Conservation (phyloP, 2,329 filamentous ascomycete species). For the Claviceps humidiphila region DNA sequence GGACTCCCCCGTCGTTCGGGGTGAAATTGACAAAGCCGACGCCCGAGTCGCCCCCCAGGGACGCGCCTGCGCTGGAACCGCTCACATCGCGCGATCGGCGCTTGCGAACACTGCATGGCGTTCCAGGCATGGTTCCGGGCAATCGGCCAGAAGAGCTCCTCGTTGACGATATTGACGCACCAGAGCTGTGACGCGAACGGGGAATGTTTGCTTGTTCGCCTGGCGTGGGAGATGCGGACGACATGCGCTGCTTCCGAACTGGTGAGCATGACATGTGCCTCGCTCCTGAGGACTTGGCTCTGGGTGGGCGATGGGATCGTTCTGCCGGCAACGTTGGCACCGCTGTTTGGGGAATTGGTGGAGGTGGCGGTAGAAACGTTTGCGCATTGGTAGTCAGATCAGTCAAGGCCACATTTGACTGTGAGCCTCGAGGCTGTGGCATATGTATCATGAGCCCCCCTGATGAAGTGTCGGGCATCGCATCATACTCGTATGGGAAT, state of each 20-base stretch:
- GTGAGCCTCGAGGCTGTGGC: constrained; percentile 29
- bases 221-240: constrained; percentile 28
- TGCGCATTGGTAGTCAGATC: constrained; percentile 21
- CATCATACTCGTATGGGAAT: constrained; percentile 26
- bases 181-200: constrained; percentile 26
- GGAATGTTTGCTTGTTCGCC: constrained; percentile 12
- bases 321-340: constrained; percentile 14
- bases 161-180: constrained; percentile 21
- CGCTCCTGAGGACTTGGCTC: constrained; percentile 41
- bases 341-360: constrained; percentile 10
- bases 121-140: constrained; percentile 23
- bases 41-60: constrained; percentile 16
- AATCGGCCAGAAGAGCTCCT: constrained; percentile 23
- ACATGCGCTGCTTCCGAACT: constrained; percentile 29
- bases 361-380: constrained; percentile 23
- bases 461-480: constrained; percentile 17
- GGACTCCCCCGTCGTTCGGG: constrained; percentile 59
- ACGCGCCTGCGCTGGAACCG: constrained; percentile 12
- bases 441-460: constrained; percentile 40
- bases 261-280: constrained; percentile 29
- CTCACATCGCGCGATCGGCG: constrained; percentile 24
- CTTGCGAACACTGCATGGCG: constrained; percentile 26
- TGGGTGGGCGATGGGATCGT: constrained; percentile 32
- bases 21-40: constrained; percentile 84
- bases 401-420: constrained; percentile 24